Evolutionary conservation across 2,329 filamentous ascomycete genomes (phyloP).

Genomic region (Monilinia fructigena): DNA sequence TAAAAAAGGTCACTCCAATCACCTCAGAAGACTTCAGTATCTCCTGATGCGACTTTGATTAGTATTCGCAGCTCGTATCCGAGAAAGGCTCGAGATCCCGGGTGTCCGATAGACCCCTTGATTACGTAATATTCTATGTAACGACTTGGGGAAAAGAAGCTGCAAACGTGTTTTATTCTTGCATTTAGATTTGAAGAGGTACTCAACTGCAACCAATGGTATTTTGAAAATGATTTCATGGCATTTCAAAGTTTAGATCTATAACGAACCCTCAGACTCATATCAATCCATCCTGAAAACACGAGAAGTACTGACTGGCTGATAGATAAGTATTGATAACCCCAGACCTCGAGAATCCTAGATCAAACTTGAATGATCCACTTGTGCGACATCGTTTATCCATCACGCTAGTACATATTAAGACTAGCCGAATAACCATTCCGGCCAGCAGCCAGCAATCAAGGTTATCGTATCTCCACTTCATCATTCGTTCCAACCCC

Average conservation of each 20-base stretch:
- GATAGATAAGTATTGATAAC: not conserved
- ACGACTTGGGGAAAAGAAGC: not conserved
- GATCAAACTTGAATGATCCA: not conserved
- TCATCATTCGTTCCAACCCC: constrained; percentile 8
- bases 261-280: not conserved
- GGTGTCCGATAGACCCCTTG: not conserved
- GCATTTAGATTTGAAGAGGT: constrained; percentile 4
- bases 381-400: not conserved
- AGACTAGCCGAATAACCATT: constrained; percentile 4
- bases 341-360: constrained; percentile 1
- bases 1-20: not conserved
- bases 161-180: constrained; percentile 20
- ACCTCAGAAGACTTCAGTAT: constrained; percentile 1
- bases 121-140: constrained; percentile 9
- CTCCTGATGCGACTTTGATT: not conserved
- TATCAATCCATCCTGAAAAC: not conserved
- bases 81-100: not conserved
- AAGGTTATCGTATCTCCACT: constrained; percentile 17
- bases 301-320: not conserved
- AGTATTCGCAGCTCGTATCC: not conserved
- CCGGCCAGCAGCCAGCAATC: constrained; percentile 19
- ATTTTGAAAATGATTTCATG: not conserved
- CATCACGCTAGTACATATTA: not conserved
- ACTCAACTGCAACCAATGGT: not conserved
- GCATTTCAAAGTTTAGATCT: not conserved